Conservation (phyloP, 805 yeast genomes). For the Candida ovalis region DNA sequence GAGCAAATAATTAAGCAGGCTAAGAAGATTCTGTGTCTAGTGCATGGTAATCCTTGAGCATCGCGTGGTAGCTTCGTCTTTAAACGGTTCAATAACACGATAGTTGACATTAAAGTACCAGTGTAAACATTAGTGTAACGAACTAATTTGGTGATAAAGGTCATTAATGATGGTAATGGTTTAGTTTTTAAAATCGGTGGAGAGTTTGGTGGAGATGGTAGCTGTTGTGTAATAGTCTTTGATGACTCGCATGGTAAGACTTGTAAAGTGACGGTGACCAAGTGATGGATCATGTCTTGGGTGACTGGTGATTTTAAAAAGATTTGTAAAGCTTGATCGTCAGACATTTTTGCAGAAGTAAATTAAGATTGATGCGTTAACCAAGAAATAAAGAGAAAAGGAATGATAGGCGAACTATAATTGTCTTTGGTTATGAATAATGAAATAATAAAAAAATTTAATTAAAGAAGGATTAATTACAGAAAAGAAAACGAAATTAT, state of each 20-base stretch:
- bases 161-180: conserved; percentile 65
- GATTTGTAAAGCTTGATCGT: conserved; percentile 53
- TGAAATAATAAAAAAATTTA: neutral
- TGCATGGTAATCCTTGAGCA: conserved; percentile 75
- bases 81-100: conserved; percentile 62
- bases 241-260: conserved; percentile 58
- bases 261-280: conserved; percentile 63
- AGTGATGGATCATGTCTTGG: conserved; percentile 68
- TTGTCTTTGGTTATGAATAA: neutral
- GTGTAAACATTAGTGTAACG: conserved; percentile 77
- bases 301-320: conserved; percentile 65
- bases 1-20: conserved; percentile 72
- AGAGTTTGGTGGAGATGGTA: conserved; percentile 30
- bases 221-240: conserved; percentile 31
- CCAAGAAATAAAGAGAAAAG: neutral
- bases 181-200: conserved; percentile 33
- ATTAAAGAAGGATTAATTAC: neutral
- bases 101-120: conserved; percentile 70
- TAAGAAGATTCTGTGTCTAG: conserved; percentile 72
- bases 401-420: neutral
- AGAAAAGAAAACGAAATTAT: neutral
- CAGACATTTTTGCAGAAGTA: conserved; percentile 33
- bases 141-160: conserved; percentile 68
- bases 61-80: conserved; percentile 60
- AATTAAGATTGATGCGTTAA: neutral